Evolutionary conservation across 208 protist species (phyloP), one percentile per base, ranked within the genome.

Genomic region (Trypanosomatidae sp.): DNA sequence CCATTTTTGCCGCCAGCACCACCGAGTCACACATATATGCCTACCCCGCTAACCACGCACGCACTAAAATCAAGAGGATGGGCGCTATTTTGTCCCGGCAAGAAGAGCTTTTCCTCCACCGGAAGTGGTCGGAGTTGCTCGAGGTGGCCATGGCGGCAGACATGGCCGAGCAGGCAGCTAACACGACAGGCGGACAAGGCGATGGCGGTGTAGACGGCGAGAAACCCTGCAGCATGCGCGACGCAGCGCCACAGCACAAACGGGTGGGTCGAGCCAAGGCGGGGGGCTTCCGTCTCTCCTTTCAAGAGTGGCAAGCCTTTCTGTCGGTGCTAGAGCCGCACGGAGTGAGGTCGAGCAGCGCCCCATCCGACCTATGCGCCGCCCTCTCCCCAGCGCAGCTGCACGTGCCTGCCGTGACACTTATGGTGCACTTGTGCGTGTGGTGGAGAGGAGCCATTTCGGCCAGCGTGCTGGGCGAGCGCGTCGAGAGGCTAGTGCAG

Each of bases 281-380:
- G 25, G 69, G 60, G 39, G 62, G 39, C 8, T 95, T 95, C 73
- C 60, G 49, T 30, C 62, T 95, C 39, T 90, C 88, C 0, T 89
- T 92, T 59, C 71, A 87, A 17, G 89, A 94, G 64, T 94, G 90
- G 88, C 89, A 96, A 69, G 84, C 88, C 0, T 73, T 93, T 12
- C 67, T 93, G 44, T 83, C 87, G 0, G 47, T 89, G 36, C 56
- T 91, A 6, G 82, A 90, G 62, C 65, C 25, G n/a, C 33, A 28
- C 47, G 49, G 58, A 25, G 19, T 17, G 13, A 76, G 53, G 44
- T 22, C 62, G 36, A 77, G 50, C 75, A 74, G 74, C 25, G 75
- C 79, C 6, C 80, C 84, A 0, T 94, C 86, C 36, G 77, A 77
- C 43, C 64, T 90, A 6, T 88, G 80, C 71, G 81, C 67, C 9